phyloP scores from a whole-genome alignment of 2,329 filamentous ascomycete species.

The Stromatinia cepivora region DNA sequence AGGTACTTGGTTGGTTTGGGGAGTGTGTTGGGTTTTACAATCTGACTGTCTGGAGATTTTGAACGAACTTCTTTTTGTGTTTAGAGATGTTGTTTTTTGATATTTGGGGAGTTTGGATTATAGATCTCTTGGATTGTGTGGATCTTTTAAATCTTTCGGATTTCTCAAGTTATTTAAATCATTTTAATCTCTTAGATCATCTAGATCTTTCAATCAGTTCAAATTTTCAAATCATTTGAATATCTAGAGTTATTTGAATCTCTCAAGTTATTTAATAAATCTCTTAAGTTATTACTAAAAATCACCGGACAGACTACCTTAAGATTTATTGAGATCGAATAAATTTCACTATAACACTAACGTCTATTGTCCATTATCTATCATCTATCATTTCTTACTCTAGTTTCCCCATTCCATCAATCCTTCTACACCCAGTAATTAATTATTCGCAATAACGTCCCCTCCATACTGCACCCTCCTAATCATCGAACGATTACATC shows the following conservation, averaged over 20 bases:
- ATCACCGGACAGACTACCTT: background rate
- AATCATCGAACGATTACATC: slow-evolving; percentile 34
- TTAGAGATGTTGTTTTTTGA: too few relatives aligned
- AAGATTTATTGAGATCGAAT: background rate
- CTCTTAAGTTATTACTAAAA: background rate
- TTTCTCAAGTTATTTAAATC: too few relatives aligned
- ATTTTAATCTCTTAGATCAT: too few relatives aligned
- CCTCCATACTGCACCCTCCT: slow-evolving; percentile 34
- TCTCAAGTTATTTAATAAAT: too few relatives aligned
- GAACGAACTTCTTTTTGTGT: too few relatives aligned
- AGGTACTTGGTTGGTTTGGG: background rate
- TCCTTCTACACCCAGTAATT: background rate
- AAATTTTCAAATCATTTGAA: too few relatives aligned
- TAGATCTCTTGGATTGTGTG: too few relatives aligned
- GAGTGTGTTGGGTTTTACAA: background rate
- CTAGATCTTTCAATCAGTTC: too few relatives aligned
- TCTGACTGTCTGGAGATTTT: background rate
- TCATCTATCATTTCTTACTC: background rate
- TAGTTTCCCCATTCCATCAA: background rate
- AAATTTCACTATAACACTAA: background rate
- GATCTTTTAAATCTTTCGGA: too few relatives aligned
- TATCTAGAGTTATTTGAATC: too few relatives aligned
- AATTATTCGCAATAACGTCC: slow-evolving; percentile 35
- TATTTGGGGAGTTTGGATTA: too few relatives aligned
- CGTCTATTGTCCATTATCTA: background rate